Evolutionary conservation across 257 asterid genomes (phyloP).

Genomic region (Leptodermis oblonga): DNA sequence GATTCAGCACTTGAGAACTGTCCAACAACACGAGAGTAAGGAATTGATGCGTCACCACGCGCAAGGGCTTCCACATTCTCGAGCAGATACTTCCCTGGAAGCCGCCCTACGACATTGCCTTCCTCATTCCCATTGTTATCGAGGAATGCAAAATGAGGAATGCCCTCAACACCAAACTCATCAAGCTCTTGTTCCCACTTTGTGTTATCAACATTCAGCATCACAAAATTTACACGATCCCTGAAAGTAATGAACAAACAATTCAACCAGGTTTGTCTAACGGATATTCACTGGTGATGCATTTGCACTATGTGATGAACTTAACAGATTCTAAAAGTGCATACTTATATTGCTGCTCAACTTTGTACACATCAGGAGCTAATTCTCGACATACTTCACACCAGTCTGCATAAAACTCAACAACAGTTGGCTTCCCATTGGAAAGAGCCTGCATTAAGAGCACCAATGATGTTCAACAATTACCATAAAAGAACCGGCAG

Average conservation of each 20-base stretch:
- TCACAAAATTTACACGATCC: slow-evolving; percentile 85
- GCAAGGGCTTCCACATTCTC: slow-evolving; percentile 93
- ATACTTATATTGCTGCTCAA: slow-evolving; percentile 82
- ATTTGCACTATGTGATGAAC: neutral
- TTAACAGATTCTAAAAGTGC: neutral
- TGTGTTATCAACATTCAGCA: slow-evolving; percentile 96
- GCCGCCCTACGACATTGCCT: slow-evolving; percentile 93
- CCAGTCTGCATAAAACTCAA: slow-evolving; percentile 98
- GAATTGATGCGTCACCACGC: slow-evolving; percentile 67
- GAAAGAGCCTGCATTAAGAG: slow-evolving; percentile 57
- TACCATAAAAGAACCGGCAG: neutral
- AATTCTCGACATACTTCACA: slow-evolving; percentile 93
- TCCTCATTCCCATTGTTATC: slow-evolving; percentile 86
- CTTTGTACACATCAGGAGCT: slow-evolving; percentile 87
- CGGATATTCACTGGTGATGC: neutral
- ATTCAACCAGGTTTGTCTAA: neutral
- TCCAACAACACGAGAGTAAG: slow-evolving; percentile 89
- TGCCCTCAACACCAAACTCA: slow-evolving; percentile 97
- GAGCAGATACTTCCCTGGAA: slow-evolving; percentile 66
- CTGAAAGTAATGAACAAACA: slow-evolving; percentile 31
- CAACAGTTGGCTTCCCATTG: slow-evolving; percentile 96
- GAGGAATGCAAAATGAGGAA: slow-evolving; percentile 95
- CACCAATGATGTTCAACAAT: neutral
- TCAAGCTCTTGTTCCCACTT: slow-evolving; percentile 99
- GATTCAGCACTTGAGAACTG: slow-evolving; percentile 67